Evolutionary conservation across 352 stramenopile species (phyloP), one percentile per base, ranked within the genome.

Genomic region (Phytophthora chlamydospora): DNA sequence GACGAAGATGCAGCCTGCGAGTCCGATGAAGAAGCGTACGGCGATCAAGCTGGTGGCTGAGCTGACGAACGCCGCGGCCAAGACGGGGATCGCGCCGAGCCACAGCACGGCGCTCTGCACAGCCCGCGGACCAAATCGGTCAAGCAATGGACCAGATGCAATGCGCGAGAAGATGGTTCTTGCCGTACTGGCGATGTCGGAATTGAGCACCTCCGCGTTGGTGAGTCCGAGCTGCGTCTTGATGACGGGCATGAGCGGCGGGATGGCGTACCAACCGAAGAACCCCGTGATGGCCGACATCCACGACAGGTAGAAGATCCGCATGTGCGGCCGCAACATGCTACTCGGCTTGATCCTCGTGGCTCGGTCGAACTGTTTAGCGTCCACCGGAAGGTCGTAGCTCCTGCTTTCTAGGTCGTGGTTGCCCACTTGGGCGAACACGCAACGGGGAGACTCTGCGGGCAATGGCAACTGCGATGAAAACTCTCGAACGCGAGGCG

Each of bases 221-320:
- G 74, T 95, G 27, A 98, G 74, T 0, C 58, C 71, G 17, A 99
- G 70, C 41, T 91, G 78, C 8, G 80, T 73, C 66, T 91, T 91
- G 62, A 98, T 96, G 43, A 97, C 83, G 0, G 88, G 82, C 53
- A 99, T 90, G 43, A 99, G 85, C n/a, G 96, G 96, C 2, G 94
- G 92, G 67, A 98, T 97, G 34, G 90, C 83, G 72, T 98, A 98
- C 91, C 93, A 98, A 55, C 94, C 91, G 68, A 98, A 82, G 75
- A 98, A 98, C 34, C 93, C 94, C 35, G 83, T 87, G 76, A 98
- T 97, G 63, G 93, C 96, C 39, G 78, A 91, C 19, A 97, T 75
- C 91, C 92, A 98, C 29, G 89, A 82, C 51, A 90, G 64, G 73
- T 98, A 93, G 75, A 98, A 98, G 36, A 91, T 91, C 53, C 96